Base-by-base conservation (phyloP, 805 yeast genomes). In the Starmerella apis region DNA sequence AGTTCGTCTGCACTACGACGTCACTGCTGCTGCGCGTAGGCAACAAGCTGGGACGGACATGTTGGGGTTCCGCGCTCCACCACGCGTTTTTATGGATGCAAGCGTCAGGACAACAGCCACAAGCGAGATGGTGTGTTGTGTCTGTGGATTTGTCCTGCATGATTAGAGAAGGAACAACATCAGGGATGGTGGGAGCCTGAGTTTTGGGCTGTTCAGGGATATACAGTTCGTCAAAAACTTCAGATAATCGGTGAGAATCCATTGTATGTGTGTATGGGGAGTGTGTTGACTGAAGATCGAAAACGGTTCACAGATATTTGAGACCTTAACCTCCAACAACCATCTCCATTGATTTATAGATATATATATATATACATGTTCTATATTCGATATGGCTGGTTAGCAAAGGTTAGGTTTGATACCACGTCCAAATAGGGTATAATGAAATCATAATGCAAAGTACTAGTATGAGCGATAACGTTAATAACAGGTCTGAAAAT, bases 101-200 rank as follows among this genome's bases (percentile, higher is more conserved):
- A 25, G 67, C 62, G 43, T 67, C 69, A 31, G 66, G 68, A 52
- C 68, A 58, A 64, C 72, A 69, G 30, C 73, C 73, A 54, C 73
- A 69, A n/a, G 56, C 39, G 50, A 65, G 61, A 32, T 70, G 71
- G 50, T 69, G 72, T 2, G 71, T 65, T 23, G 72, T 66, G 61
- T 77, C 81, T 13, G 79, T 75, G 56, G 72, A 73, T 48, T 66
- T 65, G 62, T 77, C 81, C 61, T 75, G 79, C 64, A 77, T 76
- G 47, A 77, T 75, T 48, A 77, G 65, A 47, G 80, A 74, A 3
- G 81, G 81, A 51, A 75, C 81, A 61, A 75, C 75, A 32, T 63
- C 61, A 18, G 81, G 80, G 9, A 76, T 69, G 27, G 50, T 44
- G 24, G 59, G 58, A 11, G 61, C 52, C 18, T 41, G 27, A 16